These are phyloP conservation scores for Phycomyces nitens DNA, from an alignment of 192 early-diverging fungal species.

Conservation along the genomic window DNA sequence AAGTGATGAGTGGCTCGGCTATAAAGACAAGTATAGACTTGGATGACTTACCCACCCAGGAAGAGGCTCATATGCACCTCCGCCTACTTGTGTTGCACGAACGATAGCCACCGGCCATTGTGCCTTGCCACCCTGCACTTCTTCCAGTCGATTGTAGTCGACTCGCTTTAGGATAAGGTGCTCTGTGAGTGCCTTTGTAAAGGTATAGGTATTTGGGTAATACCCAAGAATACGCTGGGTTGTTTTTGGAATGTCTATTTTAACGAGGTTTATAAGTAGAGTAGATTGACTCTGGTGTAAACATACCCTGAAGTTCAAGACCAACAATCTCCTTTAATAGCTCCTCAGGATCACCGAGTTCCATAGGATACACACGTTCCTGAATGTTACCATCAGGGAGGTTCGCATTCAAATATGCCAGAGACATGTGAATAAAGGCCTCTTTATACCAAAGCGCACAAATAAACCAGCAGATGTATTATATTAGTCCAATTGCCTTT, in stretches of 20 bases:
- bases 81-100: constrained; percentile 33
- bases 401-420: constrained; percentile 30
- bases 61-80: constrained; percentile 30
- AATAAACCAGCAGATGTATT: background rate
- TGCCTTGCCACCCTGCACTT: constrained; percentile 33
- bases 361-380: constrained; percentile 38
- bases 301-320: constrained; percentile 26
- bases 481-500: background rate
- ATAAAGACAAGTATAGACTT: background rate
- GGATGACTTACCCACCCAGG: constrained; percentile 31
- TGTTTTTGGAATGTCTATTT: constrained; percentile 36
- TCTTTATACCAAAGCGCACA: constrained; percentile 9
- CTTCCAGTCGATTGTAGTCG: constrained; percentile 35
- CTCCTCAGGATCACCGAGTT: constrained; percentile 34
- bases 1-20: background rate
- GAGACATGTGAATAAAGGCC: constrained; percentile 35
- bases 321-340: constrained; percentile 33
- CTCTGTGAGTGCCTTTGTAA: constrained; percentile 49
- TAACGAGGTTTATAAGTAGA: too few relatives aligned
- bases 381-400: constrained; percentile 33
- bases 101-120: constrained; percentile 41
- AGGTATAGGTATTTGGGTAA: constrained; percentile 52
- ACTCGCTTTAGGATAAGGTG: constrained; percentile 43
- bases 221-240: constrained; percentile 31
- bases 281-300: too few relatives aligned